Percentiles rank a stretch among this genome's conserved stretches.
These are phyloP conservation scores for Cardiospermum halicacabum DNA, from an alignment of 345 rosid species.

Conservation along the genomic window DNA sequence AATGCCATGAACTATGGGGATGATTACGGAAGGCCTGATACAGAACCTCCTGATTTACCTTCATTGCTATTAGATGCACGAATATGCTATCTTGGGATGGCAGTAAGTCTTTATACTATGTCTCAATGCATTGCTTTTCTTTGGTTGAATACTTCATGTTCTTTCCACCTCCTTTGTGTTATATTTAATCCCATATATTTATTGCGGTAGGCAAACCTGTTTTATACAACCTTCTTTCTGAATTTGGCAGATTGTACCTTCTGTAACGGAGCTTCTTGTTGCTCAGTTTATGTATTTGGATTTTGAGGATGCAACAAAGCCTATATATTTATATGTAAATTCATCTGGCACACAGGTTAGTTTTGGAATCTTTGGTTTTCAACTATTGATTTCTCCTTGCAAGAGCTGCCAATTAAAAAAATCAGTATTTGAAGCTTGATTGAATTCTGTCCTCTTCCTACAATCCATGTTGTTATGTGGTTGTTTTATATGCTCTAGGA, in stretches of 20 bases:
- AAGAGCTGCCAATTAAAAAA: neutral
- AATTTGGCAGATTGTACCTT: conserved; percentile 68
- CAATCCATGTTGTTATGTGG: conserved; percentile 9
- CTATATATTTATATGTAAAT: conserved; percentile 78
- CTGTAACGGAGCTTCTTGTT: conserved; percentile 83
- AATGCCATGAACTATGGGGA: conserved; percentile 81
- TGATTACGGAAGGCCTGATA: conserved; percentile 45
- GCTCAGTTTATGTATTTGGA: conserved; percentile 87
- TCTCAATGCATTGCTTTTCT: neutral
- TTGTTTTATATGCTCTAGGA: conserved; percentile 41
- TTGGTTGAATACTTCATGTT: neutral
- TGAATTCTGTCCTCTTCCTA: neutral
- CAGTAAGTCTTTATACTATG: conserved; percentile 41
- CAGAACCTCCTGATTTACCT: conserved; percentile 91
- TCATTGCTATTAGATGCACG: conserved; percentile 88
- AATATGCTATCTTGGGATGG: conserved; percentile 85
- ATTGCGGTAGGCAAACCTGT: too few species aligned
- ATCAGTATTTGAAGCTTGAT: neutral
- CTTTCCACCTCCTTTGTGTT: neutral
- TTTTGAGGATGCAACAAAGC: conserved; percentile 58
- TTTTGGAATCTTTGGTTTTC: neutral
- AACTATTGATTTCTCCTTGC: neutral
- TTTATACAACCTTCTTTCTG: conserved; percentile 10
- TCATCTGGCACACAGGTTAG: conserved; percentile 85
- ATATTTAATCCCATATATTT: conserved; percentile 3